A percentile compares a stretch with the other conserved stretches of the same genome.
phyloP scores from a whole-genome alignment of 2,329 filamentous ascomycete genomes.

The Hymenoscyphus albidus region DNA sequence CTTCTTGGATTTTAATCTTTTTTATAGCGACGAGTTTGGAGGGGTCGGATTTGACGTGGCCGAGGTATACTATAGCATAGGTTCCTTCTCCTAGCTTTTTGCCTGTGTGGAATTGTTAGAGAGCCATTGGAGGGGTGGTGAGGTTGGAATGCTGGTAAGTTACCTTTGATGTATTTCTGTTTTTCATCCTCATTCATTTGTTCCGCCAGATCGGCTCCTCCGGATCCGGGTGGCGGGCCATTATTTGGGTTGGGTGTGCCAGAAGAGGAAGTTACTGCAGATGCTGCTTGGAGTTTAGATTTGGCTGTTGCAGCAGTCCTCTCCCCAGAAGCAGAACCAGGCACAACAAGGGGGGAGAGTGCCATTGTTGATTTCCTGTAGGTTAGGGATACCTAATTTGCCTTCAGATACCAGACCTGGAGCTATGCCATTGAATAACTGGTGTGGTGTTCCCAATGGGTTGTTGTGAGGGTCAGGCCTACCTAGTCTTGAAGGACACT shows the following conservation, averaged over 20 bases:
- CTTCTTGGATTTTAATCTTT: constrained; percentile 83
- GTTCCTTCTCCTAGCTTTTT: constrained; percentile 94
- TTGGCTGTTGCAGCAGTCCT: constrained; percentile 12
- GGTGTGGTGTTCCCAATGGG: not conserved
- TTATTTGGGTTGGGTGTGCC: constrained; percentile 23
- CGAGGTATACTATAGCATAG: constrained; percentile 92
- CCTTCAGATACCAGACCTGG: not conserved
- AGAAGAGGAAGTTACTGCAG: constrained; percentile 15
- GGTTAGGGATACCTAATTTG: not conserved
- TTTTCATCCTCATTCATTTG: constrained; percentile 79
- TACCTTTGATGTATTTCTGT: constrained; percentile 85
- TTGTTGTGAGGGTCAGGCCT: not conserved
- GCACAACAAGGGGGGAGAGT: constrained; percentile 25
- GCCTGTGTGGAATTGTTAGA: constrained; percentile 45
- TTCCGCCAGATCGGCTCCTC: constrained; percentile 61
- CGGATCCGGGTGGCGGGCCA: constrained; percentile 25
- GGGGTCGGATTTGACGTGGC: constrained; percentile 71
- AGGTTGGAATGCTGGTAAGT: not conserved
- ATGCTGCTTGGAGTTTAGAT: constrained; percentile 21
- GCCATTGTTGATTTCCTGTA: constrained; percentile 19
- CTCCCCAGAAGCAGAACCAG: constrained; percentile 19
- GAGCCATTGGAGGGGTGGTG: constrained; percentile 11
- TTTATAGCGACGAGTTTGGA: constrained; percentile 81
- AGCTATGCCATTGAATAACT: not conserved
- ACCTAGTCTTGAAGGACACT: not conserved